Evolutionary conservation across 768 basidiomycete genomes (phyloP), one percentile per base, ranked within the genome.

Genomic region (Floccularia luteovirens): DNA sequence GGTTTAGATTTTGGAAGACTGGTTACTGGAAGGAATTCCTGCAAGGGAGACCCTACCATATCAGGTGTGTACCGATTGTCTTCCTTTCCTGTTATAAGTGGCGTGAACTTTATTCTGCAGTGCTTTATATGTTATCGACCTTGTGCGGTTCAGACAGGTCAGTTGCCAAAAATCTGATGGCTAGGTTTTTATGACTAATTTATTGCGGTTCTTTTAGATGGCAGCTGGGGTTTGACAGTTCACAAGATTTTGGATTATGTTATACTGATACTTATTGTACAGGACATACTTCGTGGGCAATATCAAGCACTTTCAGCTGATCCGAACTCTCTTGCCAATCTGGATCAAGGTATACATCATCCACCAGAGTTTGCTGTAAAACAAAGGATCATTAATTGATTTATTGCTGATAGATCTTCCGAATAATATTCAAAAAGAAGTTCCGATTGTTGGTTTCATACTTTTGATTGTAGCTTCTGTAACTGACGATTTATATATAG

Each of bases 1-100:
- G 93, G 0, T 99, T 92, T 68, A 70, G 96, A 21, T 99, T 99
- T 67, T 99, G 96, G 96, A 97, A 98, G 64, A 86, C 82, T 0
- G 96, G 92, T 0, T 93, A 92, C 52, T 92, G 94, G 96, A 80
- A 75, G 48, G 84, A 97, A 17, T 90, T 88, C 53, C 64, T 98
- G 39, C 65, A 72, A 33, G 93, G 88, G 1, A 65, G 67, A 41
- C 87, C 90, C 8, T 98, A 99, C 63, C 96, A 98, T 54, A 99
- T 99, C 60, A 92, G 89, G 90, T 90, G 46, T 19, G 73, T n/a
- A n/a, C n/a, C n/a, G n/a, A n/a, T 48, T 30, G 16, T 6, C 5
- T 30, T 24, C 20, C 8, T 46, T 23, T 44, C 13, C 25, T 20
- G 14, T 6, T 40, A 13, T 3, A 22, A 14, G 24, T 27, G 19